These are phyloP conservation scores for Blastocystis sp. DNA, from an alignment of 352 stramenopile species.

Conservation along the genomic window DNA sequence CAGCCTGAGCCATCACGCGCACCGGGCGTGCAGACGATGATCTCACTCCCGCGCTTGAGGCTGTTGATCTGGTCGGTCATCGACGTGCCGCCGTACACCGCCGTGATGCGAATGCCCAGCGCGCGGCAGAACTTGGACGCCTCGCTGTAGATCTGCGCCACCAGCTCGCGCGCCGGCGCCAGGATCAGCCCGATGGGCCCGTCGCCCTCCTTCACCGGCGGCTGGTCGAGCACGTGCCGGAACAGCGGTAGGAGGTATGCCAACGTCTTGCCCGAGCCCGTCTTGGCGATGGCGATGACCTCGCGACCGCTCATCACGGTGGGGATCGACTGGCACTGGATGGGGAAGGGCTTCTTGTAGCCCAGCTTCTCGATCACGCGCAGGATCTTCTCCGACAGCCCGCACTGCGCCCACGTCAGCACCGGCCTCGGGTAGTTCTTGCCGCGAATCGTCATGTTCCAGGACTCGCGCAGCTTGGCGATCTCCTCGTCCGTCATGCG, in stretches of 20 bases:
- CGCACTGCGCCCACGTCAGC: constrained; percentile 92
- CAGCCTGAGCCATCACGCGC: background rate
- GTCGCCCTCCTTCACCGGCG: constrained; percentile 82
- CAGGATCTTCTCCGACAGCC: constrained; percentile 88
- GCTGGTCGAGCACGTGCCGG: constrained; percentile 88
- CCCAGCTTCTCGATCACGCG: constrained; percentile 87
- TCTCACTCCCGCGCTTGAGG: constrained; percentile 91
- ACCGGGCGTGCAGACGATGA: constrained; percentile 94
- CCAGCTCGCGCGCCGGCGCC: constrained; percentile 93
- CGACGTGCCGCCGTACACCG: constrained; percentile 87
- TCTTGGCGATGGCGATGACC: constrained; percentile 98
- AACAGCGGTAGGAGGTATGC: constrained; percentile 85
- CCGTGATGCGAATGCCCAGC: constrained; percentile 85
- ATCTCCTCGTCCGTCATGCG: constrained; percentile 78
- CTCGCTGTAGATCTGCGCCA: constrained; percentile 95
- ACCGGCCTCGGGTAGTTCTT: constrained; percentile 90
- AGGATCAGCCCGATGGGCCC: constrained; percentile 96
- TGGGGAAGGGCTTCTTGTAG: constrained; percentile 90
- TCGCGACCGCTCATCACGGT: constrained; percentile 97
- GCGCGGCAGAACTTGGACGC: constrained; percentile 87
- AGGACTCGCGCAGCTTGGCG: constrained; percentile 78
- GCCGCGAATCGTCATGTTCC: constrained; percentile 94
- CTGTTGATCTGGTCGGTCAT: constrained; percentile 97
- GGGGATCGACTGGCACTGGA: constrained; percentile 91
- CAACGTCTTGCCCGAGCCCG: constrained; percentile 82